Evolutionary conservation across 2,329 filamentous ascomycete species (phyloP).

Genomic region (Anthostomella pinea): DNA sequence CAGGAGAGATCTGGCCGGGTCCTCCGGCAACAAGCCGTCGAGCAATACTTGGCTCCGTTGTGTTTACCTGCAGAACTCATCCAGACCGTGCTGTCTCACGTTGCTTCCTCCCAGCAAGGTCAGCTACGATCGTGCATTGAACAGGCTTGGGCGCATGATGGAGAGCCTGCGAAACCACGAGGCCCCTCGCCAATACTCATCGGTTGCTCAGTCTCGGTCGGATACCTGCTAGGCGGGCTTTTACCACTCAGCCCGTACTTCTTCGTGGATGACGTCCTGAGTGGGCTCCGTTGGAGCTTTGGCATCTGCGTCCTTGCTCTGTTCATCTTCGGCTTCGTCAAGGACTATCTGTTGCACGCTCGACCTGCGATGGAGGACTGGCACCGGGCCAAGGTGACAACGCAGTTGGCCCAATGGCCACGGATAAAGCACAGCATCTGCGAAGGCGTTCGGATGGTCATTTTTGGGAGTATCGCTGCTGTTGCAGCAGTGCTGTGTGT

Average conservation of each 20-base stretch:
- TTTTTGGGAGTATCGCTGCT: conserved; percentile 55
- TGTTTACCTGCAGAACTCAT: conserved; percentile 24
- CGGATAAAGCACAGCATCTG: conserved; percentile 33
- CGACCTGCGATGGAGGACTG: conserved; percentile 4
- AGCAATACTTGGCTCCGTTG: conserved; percentile 25
- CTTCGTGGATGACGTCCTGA: conserved; percentile 43
- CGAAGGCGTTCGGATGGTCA: conserved; percentile 55
- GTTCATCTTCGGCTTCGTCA: conserved; percentile 63
- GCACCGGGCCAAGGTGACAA: conserved; percentile 32
- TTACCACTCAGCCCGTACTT: conserved; percentile 72
- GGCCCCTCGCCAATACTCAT: conserved; percentile 48
- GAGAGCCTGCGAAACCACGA: conserved; percentile 33
- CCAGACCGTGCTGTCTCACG: conserved; percentile 21
- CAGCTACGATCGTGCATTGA: conserved; percentile 7
- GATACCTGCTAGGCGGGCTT: conserved; percentile 68
- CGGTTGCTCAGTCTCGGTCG: conserved; percentile 63
- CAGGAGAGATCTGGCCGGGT: conserved; percentile 32
- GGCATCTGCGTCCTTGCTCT: conserved; percentile 59
- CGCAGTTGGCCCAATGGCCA: conserved; percentile 32
- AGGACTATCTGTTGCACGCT: conserved; percentile 46
- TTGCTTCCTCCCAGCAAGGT: conserved; percentile 14
- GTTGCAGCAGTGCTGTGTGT: conserved; percentile 54
- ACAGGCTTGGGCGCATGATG: conserved; percentile 16
- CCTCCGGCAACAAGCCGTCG: conserved; percentile 1
- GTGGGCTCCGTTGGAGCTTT: conserved; percentile 58